Conservation (phyloP, 2,329 filamentous ascomycete species). For the Pestalotiopsis sp. region DNA sequence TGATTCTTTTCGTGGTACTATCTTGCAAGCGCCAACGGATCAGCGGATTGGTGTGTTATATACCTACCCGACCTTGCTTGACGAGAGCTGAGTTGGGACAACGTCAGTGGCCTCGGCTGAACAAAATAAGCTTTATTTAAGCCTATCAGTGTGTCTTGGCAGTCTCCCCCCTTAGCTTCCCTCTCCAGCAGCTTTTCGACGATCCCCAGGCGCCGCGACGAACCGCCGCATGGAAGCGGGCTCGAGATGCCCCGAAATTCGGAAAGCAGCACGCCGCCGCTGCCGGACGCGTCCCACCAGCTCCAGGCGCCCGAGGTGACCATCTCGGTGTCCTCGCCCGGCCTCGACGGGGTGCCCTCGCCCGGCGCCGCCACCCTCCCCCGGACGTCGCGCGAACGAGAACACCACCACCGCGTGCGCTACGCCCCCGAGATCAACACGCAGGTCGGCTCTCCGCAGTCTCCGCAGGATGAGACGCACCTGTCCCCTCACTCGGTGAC, state of each 20-base stretch:
- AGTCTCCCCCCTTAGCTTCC: background rate
- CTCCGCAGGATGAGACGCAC: background rate
- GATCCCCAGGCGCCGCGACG: background rate
- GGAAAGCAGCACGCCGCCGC: background rate
- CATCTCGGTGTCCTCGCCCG: background rate
- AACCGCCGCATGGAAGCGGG: background rate
- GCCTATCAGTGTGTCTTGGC: background rate
- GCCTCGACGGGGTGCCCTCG: background rate
- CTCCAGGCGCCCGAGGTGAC: background rate
- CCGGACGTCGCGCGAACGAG: constrained; percentile 4
- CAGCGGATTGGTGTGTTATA: no score
- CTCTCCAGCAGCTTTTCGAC: background rate
- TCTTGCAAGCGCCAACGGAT: no score
- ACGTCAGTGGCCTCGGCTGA: background rate
- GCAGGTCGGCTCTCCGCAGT: background rate
- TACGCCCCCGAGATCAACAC: background rate
- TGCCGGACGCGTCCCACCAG: background rate
- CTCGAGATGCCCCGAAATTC: constrained; percentile 2
- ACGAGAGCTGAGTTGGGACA: background rate
- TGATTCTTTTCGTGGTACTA: no score
- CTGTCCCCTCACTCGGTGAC: background rate
- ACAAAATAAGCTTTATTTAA: background rate
- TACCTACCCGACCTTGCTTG: background rate
- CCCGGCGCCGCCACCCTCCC: constrained; percentile 1
- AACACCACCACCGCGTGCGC: background rate